phyloP scores from a whole-genome alignment of 306 rosid genomes.

The Sechiopsis laciniata region DNA sequence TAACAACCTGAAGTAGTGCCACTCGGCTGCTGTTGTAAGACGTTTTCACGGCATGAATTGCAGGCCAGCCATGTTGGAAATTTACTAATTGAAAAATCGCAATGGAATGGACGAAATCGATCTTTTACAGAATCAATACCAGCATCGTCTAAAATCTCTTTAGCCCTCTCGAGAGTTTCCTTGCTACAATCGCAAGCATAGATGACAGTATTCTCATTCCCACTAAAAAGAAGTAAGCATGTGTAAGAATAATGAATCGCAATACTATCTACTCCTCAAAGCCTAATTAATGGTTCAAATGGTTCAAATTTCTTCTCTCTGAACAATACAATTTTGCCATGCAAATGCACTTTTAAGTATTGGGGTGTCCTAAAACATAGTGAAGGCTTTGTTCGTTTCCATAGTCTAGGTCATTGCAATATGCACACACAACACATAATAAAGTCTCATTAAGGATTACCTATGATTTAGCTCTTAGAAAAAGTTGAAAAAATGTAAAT shows the following conservation, averaged over 20 bases:
- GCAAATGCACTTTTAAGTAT: neutral
- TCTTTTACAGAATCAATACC: slow-evolving; percentile 23
- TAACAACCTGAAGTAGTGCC: slow-evolving; percentile 43
- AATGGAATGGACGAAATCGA: slow-evolving; percentile 62
- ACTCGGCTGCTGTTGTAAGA: slow-evolving; percentile 25
- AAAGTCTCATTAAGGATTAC: neutral
- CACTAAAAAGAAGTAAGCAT: slow-evolving; percentile 38
- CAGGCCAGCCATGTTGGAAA: slow-evolving; percentile 74
- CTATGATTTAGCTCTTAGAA: neutral
- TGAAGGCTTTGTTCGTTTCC: neutral
- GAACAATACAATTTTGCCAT: neutral
- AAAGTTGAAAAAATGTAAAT: neutral
- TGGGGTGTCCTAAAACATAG: neutral
- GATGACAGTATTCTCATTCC: slow-evolving; percentile 49
- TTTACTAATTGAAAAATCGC: slow-evolving; percentile 52
- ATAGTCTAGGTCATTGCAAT: neutral
- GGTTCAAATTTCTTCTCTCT: neutral
- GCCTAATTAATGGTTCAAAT: neutral
- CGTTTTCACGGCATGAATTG: slow-evolving; percentile 39
- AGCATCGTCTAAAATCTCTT: slow-evolving; percentile 43
- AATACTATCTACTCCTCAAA: neutral
- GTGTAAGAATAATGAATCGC: slow-evolving; percentile 18
- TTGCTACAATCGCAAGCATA: slow-evolving; percentile 86
- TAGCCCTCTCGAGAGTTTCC: slow-evolving; percentile 61
- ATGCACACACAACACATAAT: neutral